Conservation (phyloP, 2,329 filamentous ascomycete species). For the Cladosporium sp. region DNA sequence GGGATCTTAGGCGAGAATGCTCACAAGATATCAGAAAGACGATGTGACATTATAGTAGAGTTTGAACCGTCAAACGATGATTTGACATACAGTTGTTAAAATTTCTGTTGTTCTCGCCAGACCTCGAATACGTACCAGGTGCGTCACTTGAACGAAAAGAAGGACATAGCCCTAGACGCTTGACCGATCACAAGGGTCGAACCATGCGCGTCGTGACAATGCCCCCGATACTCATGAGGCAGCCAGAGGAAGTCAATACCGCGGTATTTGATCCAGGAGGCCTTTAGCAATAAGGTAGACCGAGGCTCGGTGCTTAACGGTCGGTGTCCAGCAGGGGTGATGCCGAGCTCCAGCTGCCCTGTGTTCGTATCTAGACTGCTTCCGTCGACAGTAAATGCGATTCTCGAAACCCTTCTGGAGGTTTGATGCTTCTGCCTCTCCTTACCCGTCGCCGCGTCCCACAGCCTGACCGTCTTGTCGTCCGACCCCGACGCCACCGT, state of each 20-base stretch:
- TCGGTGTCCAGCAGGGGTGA: neutral
- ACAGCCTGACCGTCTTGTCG: slow-evolving; percentile 11
- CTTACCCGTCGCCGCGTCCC: slow-evolving; percentile 11
- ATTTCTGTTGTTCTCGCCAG: neutral
- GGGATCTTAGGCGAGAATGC: neutral
- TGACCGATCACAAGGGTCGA: neutral
- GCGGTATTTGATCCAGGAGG: neutral
- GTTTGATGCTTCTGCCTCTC: neutral
- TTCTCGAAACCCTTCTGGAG: neutral
- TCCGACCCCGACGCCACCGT: slow-evolving; percentile 19
- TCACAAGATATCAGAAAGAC: neutral
- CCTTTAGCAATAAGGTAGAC: neutral
- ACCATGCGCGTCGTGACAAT: neutral
- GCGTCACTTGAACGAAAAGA: neutral
- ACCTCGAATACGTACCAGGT: neutral
- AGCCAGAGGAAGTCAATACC: neutral
- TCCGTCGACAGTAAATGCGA: slow-evolving; percentile 12
- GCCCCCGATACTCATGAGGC: neutral
- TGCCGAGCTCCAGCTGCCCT: neutral
- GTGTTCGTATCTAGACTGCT: neutral
- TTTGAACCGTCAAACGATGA: neutral
- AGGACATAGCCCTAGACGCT: neutral
- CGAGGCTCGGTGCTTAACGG: neutral
- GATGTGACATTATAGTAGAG: neutral
- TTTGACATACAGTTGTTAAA: neutral